Conservation (phyloP, 2,329 filamentous ascomycete species). For the Scopulariopsis brevicaulis region DNA sequence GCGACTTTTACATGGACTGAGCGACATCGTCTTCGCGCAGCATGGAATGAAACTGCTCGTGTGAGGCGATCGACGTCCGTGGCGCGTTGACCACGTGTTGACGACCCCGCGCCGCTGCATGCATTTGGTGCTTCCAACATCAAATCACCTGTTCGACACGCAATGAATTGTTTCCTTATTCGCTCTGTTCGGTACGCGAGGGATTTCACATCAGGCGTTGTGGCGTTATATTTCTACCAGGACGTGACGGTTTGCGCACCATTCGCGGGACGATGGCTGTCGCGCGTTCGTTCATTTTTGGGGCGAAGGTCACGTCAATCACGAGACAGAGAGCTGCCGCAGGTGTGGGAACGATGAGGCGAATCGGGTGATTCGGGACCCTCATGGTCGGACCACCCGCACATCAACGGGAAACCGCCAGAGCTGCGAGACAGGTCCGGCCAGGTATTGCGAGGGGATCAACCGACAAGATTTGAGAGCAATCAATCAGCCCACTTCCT, state of each 20-base stretch:
- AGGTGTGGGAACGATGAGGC: background rate
- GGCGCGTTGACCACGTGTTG: background rate
- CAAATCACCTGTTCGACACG: background rate
- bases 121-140: background rate
- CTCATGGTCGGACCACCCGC: background rate
- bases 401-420: background rate
- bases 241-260: background rate
- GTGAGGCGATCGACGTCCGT: background rate
- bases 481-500: background rate
- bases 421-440: background rate
- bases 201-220: background rate
- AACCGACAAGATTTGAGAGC: background rate
- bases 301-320: too few relatives aligned
- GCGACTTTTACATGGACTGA: constrained; percentile 97
- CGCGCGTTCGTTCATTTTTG: background rate
- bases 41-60: background rate
- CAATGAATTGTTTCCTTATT: background rate
- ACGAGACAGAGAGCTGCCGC: too few relatives aligned
- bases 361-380: too few relatives aligned
- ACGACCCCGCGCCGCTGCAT: background rate
- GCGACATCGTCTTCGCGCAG: background rate
- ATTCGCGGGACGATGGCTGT: background rate
- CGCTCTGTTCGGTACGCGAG: background rate
- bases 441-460: background rate
- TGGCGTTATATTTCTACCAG: background rate